phyloP scores from a whole-genome alignment of 345 rosid species.

The Bretschneidera sinensis region DNA sequence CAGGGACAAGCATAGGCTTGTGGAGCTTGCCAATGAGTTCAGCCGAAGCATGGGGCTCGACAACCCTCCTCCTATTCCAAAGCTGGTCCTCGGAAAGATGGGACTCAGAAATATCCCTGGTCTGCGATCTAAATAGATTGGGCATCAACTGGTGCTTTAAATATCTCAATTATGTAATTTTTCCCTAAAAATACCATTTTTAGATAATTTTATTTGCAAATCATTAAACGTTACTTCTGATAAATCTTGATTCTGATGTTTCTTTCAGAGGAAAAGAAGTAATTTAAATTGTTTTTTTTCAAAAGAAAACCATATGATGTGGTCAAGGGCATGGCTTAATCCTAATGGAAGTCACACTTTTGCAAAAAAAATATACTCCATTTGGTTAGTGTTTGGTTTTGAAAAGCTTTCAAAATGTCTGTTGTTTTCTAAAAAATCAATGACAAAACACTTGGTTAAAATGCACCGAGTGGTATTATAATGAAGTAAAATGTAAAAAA shows the following conservation, averaged over 20 bases:
- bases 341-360: too few species aligned
- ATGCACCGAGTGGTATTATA: too few species aligned
- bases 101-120: constrained; percentile 88
- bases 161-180: neutral
- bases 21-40: constrained; percentile 88
- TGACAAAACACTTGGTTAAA: too few species aligned
- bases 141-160: neutral
- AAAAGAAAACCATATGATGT: too few species aligned
- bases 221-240: neutral
- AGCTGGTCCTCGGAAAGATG: constrained; percentile 71
- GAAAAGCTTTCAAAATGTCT: too few species aligned
- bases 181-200: neutral
- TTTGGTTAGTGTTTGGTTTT: too few species aligned
- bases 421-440: too few species aligned
- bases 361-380: too few species aligned
- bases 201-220: neutral
- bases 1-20: constrained; percentile 61
- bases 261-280: neutral
- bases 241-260: too few species aligned
- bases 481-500: too few species aligned
- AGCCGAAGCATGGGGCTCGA: constrained; percentile 90
- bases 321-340: too few species aligned
- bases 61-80: constrained; percentile 77
- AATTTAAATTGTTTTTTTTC: too few species aligned
- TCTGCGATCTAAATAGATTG: constrained; percentile 55